These are phyloP conservation scores for Uromyces viciae-fabae DNA, from an alignment of 1,284 basidiomycete genomes.

Conservation along the genomic window DNA sequence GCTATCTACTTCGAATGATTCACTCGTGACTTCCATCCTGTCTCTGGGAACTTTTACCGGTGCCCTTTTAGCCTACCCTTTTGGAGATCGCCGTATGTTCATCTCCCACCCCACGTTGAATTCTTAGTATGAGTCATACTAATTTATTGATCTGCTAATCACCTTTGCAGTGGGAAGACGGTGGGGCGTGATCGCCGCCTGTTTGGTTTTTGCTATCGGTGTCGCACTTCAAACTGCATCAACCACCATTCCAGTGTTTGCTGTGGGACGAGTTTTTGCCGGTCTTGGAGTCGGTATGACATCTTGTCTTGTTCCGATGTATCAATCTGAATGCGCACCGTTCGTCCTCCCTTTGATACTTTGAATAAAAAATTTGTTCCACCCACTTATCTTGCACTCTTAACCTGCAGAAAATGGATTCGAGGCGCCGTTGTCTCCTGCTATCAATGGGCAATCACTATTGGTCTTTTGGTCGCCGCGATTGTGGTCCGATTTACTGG, in stretches of 20 bases:
- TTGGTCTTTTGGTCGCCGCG: slow-evolving; percentile 45
- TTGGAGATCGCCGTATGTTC: slow-evolving; percentile 38
- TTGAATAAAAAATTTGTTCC: not conserved
- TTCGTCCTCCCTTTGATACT: not conserved
- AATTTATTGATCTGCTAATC: not conserved
- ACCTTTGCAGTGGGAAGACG: slow-evolving; percentile 18
- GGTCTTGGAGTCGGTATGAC: slow-evolving; percentile 53
- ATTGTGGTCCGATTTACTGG: slow-evolving; percentile 50
- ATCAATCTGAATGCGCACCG: slow-evolving; percentile 54
- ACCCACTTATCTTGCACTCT: not conserved
- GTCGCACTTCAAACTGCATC: slow-evolving; percentile 44
- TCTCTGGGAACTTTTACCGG: slow-evolving; percentile 31
- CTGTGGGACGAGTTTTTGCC: slow-evolving; percentile 52
- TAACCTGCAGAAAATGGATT: slow-evolving; percentile 49
- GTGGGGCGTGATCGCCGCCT: slow-evolving; percentile 41
- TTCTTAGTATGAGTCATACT: not conserved
- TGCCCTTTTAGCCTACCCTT: slow-evolving; percentile 38
- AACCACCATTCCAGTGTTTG: slow-evolving; percentile 48
- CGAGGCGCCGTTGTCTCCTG: slow-evolving; percentile 53
- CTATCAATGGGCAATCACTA: slow-evolving; percentile 55
- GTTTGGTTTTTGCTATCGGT: slow-evolving; percentile 34
- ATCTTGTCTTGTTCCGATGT: slow-evolving; percentile 52
- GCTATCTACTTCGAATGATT: slow-evolving; percentile 37
- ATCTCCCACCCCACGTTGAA: not conserved
- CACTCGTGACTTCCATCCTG: slow-evolving; percentile 40